Percentiles rank a stretch among this genome's conserved stretches.
phyloP scores from a whole-genome alignment of 2,329 filamentous ascomycete species.

The Monosporascus sp. region DNA sequence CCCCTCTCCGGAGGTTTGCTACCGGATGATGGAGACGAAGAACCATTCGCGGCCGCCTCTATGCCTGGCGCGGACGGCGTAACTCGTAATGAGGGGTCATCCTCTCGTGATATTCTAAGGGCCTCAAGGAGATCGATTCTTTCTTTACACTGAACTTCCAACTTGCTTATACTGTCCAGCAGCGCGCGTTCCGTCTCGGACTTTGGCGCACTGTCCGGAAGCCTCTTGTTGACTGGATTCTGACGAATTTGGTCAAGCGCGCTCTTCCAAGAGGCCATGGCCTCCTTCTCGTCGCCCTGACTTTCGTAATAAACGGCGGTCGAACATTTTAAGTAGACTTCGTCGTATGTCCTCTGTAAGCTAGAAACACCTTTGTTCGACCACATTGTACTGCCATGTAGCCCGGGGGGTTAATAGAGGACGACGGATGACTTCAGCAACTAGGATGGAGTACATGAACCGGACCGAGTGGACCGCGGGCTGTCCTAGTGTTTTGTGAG shows the following conservation, averaged over 20 bases:
- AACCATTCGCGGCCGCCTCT: constrained; percentile 13
- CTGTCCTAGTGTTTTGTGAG: too few relatives aligned
- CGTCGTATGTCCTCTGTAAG: constrained; percentile 96
- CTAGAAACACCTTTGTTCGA: constrained; percentile 57
- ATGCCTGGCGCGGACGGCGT: constrained; percentile 12
- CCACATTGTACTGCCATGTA: constrained; percentile 38
- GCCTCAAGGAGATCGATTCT: constrained; percentile 84
- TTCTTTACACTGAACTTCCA: constrained; percentile 91
- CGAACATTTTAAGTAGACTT: constrained; percentile 90
- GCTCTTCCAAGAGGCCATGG: constrained; percentile 82
- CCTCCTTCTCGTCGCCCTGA: constrained; percentile 89
- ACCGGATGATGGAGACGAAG: constrained; percentile 2
- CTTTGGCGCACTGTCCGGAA: constrained; percentile 63
- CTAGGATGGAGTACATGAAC: neutral
- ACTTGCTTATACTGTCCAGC: constrained; percentile 71
- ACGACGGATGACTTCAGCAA: neutral
- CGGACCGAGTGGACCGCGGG: neutral
- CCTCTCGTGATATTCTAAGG: constrained; percentile 60
- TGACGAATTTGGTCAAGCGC: constrained; percentile 87
- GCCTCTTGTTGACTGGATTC: constrained; percentile 71
- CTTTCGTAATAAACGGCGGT: constrained; percentile 95
- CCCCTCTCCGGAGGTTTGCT: constrained; percentile 34
- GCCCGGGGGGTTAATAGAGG: neutral
- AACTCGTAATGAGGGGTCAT: constrained; percentile 28
- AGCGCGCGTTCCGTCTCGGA: constrained; percentile 81